A percentile compares a stretch with the other conserved stretches of the same genome.
These are phyloP conservation scores for Pseudocercospora crystallina DNA, from an alignment of 2,329 filamentous ascomycete species.

Conservation along the genomic window DNA sequence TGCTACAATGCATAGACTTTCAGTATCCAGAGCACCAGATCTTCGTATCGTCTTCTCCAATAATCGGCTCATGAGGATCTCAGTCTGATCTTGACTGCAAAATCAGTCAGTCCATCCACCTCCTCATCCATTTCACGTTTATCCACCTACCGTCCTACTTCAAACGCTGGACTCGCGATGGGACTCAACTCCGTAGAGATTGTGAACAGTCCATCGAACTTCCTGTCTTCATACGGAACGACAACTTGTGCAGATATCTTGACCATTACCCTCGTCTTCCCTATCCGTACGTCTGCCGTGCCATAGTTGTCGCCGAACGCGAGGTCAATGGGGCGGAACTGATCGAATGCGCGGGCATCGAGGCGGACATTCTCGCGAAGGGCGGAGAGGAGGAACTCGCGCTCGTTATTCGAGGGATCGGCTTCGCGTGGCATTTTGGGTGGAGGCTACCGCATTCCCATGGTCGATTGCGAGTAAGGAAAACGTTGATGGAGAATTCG, in stretches of 20 bases:
- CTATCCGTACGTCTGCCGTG: slow-evolving; percentile 79
- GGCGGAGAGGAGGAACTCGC: slow-evolving; percentile 79
- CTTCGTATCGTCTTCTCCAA: slow-evolving; percentile 93
- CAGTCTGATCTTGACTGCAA: slow-evolving; percentile 48
- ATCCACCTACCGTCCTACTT: slow-evolving; percentile 66
- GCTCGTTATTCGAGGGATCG: slow-evolving; percentile 86
- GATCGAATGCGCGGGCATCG: slow-evolving; percentile 78
- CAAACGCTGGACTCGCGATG: slow-evolving; percentile 88
- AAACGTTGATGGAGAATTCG: too few species aligned
- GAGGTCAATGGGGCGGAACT: slow-evolving; percentile 75
- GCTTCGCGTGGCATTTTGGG: slow-evolving; percentile 83
- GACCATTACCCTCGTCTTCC: slow-evolving; percentile 86
- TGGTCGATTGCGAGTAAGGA: too few species aligned
- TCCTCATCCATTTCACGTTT: slow-evolving; percentile 27
- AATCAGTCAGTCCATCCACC: slow-evolving; percentile 64
- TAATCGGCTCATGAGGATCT: slow-evolving; percentile 80
- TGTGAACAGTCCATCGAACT: slow-evolving; percentile 92
- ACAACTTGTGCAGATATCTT: slow-evolving; percentile 87
- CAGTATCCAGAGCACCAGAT: slow-evolving; percentile 88
- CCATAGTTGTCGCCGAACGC: slow-evolving; percentile 89
- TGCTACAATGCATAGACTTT: slow-evolving; percentile 90
- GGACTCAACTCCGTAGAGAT: slow-evolving; percentile 89
- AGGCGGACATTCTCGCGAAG: slow-evolving; percentile 77
- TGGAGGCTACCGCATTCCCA: neutral
- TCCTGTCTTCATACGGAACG: slow-evolving; percentile 80